These are phyloP conservation scores for Rhododendron ferrugineum DNA, from an alignment of 148 eudicot genomes.

Conservation along the genomic window DNA sequence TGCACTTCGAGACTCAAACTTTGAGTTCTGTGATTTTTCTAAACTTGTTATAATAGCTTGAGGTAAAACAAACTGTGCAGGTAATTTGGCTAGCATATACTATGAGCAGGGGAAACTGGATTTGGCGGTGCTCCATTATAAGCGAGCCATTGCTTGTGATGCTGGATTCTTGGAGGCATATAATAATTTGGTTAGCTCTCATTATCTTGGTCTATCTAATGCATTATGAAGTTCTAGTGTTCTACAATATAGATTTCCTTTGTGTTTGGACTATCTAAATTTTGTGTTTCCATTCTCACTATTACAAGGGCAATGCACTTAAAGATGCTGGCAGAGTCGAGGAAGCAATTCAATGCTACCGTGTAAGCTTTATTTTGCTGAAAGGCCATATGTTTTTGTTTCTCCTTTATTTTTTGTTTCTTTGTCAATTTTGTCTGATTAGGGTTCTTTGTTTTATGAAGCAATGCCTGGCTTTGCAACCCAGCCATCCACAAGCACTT, in stretches of 20 bases:
- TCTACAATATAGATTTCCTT: neutral
- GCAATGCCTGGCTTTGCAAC: conserved; percentile 92
- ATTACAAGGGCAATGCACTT: conserved; percentile 75
- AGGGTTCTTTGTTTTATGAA: conserved; percentile 12
- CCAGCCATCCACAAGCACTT: conserved; percentile 91
- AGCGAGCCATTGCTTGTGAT: conserved; percentile 77
- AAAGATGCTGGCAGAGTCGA: conserved; percentile 87
- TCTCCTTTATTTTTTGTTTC: neutral
- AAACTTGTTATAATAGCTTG: neutral
- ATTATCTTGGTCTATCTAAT: neutral
- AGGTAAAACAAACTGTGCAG: conserved; percentile 31
- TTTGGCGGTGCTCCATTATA: conserved; percentile 74
- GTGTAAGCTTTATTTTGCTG: conserved; percentile 36
- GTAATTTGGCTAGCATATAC: conserved; percentile 73
- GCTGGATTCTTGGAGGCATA: conserved; percentile 86
- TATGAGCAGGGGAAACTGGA: conserved; percentile 92
- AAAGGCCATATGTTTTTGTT: neutral
- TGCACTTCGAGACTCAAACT: neutral
- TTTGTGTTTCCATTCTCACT: conserved; percentile 4
- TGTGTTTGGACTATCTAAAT: neutral
- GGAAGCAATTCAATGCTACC: conserved; percentile 79
- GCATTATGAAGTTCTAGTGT: neutral
- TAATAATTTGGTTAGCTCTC: conserved; percentile 68
- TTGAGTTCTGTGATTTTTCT: neutral
- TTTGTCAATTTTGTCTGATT: conserved; percentile 7